Evolutionary conservation across 768 basidiomycete species (phyloP).

Genomic region (Tephrocybe rancida): DNA sequence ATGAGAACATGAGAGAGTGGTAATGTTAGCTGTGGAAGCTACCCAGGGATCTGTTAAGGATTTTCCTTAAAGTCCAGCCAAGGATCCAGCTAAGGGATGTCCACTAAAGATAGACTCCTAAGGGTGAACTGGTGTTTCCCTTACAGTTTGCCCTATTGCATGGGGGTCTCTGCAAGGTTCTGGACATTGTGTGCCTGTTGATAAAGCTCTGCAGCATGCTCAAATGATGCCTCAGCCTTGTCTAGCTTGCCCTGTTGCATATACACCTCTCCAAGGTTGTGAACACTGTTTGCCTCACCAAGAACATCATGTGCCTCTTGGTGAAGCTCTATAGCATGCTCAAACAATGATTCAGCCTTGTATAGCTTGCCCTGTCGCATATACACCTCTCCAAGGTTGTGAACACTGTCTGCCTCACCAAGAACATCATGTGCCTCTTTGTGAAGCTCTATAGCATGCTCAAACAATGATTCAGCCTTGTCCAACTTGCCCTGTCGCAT

Average conservation of each 20-base stretch:
- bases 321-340: background rate
- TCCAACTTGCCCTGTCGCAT: too few species aligned
- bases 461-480: slow-evolving; percentile 1
- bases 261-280: slow-evolving; percentile 13
- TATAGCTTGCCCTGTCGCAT: too few species aligned
- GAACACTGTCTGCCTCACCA: background rate
- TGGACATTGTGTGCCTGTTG: background rate
- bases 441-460: slow-evolving; percentile 18
- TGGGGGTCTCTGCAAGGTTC: too few species aligned
- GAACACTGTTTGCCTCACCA: slow-evolving; percentile 15
- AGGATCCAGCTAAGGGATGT: too few species aligned
- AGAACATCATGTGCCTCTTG: slow-evolving; percentile 1
- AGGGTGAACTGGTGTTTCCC: too few species aligned
- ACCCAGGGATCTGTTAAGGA: too few species aligned
- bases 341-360: too few species aligned
- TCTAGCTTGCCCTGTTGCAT: background rate
- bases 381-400: slow-evolving; percentile 8
- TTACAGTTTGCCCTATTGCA: too few species aligned
- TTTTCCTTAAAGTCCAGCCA: too few species aligned
- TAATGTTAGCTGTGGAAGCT: too few species aligned
- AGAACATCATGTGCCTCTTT: slow-evolving; percentile 15
- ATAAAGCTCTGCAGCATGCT: slow-evolving; percentile 18
- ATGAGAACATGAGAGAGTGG: too few species aligned
- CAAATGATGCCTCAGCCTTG: slow-evolving; percentile 20
- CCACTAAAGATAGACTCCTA: too few species aligned